Percentiles rank a stretch among this genome's conserved stretches.
These are phyloP conservation scores for Aspergillus japonicus DNA, from an alignment of 2,329 filamentous ascomycete species.

Conservation along the genomic window DNA sequence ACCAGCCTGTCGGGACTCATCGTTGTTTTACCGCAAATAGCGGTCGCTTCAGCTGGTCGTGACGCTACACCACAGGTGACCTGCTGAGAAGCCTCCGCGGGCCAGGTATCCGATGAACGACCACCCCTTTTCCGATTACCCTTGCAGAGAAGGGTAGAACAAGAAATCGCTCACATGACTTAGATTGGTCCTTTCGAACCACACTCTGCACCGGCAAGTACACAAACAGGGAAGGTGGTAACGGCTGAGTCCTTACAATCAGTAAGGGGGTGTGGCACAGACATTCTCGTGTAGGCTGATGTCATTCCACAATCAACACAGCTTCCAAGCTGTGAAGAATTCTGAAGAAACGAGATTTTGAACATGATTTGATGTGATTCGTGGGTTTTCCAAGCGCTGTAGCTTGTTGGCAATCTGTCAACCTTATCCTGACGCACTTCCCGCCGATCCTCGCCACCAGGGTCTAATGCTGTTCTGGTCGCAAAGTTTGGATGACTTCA, in stretches of 20 bases:
- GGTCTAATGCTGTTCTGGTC: neutral
- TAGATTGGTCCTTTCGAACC: neutral
- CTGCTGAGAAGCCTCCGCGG: neutral
- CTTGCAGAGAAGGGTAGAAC: neutral
- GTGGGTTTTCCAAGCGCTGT: neutral
- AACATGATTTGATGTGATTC: neutral
- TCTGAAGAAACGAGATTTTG: neutral
- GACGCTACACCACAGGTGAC: neutral
- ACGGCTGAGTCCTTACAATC: neutral
- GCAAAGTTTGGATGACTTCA: neutral
- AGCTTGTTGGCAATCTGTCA: neutral
- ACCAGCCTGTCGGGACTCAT: neutral
- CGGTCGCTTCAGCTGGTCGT: neutral
- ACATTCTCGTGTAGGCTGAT: neutral
- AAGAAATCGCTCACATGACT: neutral
- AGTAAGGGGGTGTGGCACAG: neutral
- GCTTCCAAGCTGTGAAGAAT: neutral
- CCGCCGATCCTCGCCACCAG: neutral
- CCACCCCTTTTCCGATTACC: neutral
- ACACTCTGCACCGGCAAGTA: neutral
- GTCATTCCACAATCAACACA: neutral
- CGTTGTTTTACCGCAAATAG: neutral
- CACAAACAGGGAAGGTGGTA: neutral
- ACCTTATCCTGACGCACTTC: neutral
- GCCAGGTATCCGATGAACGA: neutral